Evolutionary conservation across 495 filamentous ascomycete species (phyloP).

Genomic region (Penicillium parvum): DNA sequence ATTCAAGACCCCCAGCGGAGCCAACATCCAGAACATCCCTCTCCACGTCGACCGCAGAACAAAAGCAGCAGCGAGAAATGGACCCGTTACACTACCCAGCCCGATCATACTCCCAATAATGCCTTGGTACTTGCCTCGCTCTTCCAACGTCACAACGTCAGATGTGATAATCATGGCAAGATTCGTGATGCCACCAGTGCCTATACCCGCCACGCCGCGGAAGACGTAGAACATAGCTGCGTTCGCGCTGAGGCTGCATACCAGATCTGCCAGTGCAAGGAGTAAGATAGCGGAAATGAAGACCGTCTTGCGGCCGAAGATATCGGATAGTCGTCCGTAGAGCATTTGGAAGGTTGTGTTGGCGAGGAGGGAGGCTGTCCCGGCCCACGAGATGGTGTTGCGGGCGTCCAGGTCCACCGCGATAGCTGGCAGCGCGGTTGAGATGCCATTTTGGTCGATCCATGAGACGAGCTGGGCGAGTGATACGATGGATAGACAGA

Average conservation of each 20-base stretch:
- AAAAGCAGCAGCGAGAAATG: constrained; percentile 37
- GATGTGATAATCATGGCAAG: constrained; percentile 43
- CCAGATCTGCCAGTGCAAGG: constrained; percentile 43
- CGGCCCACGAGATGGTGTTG: constrained; percentile 64
- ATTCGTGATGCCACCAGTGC: constrained; percentile 40
- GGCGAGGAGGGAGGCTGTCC: constrained; percentile 64
- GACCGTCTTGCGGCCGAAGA: constrained; percentile 49
- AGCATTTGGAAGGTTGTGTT: constrained; percentile 59
- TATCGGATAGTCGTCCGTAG: constrained; percentile 52
- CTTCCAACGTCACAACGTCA: constrained; percentile 36
- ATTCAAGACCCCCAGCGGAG: constrained; percentile 25
- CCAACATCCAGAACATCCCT: constrained; percentile 35
- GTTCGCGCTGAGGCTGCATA: constrained; percentile 44
- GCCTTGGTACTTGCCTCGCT: constrained; percentile 40
- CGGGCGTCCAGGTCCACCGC: constrained; percentile 49
- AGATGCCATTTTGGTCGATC: constrained; percentile 57
- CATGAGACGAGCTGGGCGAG: constrained; percentile 41
- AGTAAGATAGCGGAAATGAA: constrained; percentile 37
- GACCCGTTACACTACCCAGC: constrained; percentile 33
- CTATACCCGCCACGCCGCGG: constrained; percentile 47
- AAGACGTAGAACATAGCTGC: constrained; percentile 46
- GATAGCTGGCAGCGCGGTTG: constrained; percentile 53
- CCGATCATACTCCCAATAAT: constrained; percentile 36
- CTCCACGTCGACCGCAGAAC: constrained; percentile 34
- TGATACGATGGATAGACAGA: not conserved